Percentiles rank a stretch among this genome's conserved stretches.
Conservation (phyloP, 2,329 filamentous ascomycete species). For the Nigrospora sphaerica region DNA sequence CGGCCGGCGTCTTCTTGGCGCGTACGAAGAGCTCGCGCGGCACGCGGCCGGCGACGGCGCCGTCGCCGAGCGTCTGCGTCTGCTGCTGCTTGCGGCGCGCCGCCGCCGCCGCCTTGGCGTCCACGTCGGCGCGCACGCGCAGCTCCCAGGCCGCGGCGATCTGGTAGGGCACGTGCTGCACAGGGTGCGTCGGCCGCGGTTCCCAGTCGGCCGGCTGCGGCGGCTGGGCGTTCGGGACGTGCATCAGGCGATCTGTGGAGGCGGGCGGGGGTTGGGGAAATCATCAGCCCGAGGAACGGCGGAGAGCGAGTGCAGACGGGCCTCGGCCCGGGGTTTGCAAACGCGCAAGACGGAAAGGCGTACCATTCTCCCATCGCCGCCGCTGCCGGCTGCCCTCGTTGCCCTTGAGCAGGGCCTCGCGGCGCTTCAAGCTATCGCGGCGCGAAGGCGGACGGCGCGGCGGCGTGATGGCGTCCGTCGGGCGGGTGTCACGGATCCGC, state of each 20-base stretch:
- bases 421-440: slow-evolving; percentile 49
- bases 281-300: not conserved
- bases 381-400: slow-evolving; percentile 84
- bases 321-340: not conserved
- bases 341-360: slow-evolving; percentile 10
- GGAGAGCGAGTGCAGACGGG: not conserved
- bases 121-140: slow-evolving; percentile 37
- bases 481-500: slow-evolving; percentile 18
- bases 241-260: slow-evolving; percentile 69
- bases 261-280: not conserved
- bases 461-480: slow-evolving; percentile 18
- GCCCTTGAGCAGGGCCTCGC: slow-evolving; percentile 76
- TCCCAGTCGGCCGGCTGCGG: slow-evolving; percentile 79
- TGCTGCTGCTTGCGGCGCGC: slow-evolving; percentile 37
- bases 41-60: slow-evolving; percentile 49
- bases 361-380: slow-evolving; percentile 93
- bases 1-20: slow-evolving; percentile 72
- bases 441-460: slow-evolving; percentile 37
- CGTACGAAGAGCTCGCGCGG: slow-evolving; percentile 74
- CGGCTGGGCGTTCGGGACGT: slow-evolving; percentile 79
- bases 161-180: slow-evolving; percentile 78
- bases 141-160: slow-evolving; percentile 51
- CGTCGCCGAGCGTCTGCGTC: slow-evolving; percentile 28
- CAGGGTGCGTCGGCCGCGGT: slow-evolving; percentile 71
- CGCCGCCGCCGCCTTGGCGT: slow-evolving; percentile 34